Percentiles rank a stretch among this genome's conserved stretches.
Conservation (phyloP, 1,284 basidiomycete genomes). For the Cutaneotrichosporon spelunceum region DNA sequence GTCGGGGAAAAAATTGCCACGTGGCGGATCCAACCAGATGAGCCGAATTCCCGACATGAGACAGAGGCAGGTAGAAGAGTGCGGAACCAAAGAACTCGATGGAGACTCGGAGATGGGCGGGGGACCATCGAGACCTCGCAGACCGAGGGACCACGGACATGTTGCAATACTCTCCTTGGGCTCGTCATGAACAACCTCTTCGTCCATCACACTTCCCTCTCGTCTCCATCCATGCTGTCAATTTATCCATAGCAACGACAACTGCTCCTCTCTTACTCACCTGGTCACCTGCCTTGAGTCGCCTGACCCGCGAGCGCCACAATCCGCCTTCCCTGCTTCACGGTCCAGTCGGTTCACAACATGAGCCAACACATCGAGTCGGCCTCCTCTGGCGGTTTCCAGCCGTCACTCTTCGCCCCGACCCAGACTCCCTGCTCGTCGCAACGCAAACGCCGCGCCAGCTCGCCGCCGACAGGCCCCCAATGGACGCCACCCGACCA, state of each 20-base stretch:
- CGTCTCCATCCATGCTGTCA: too few species aligned
- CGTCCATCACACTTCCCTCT: too few species aligned
- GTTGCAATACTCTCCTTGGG: too few species aligned
- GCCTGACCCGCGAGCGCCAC: neutral
- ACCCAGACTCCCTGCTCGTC: neutral
- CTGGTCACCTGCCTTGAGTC: neutral
- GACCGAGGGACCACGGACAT: too few species aligned
- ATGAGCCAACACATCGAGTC: slow-evolving; percentile 5
- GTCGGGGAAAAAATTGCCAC: neutral
- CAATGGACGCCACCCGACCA: neutral
- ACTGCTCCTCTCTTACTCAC: too few species aligned
- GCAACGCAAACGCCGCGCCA: slow-evolving; percentile 15
- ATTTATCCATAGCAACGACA: too few species aligned
- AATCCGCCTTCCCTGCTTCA: neutral
- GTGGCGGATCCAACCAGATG: neutral
- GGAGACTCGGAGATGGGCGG: neutral
- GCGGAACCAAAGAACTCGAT: slow-evolving; percentile 3
- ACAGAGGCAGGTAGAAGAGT: too few species aligned
- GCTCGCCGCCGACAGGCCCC: neutral
- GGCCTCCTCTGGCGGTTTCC: neutral
- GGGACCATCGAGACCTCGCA: too few species aligned
- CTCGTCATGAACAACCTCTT: too few species aligned
- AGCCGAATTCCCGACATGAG: too few species aligned
- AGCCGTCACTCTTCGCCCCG: neutral
- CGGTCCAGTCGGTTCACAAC: neutral